Evolutionary conservation across 2,329 filamentous ascomycete genomes (phyloP), one percentile per base, ranked within the genome.

Genomic region (Penicillium occitanis): DNA sequence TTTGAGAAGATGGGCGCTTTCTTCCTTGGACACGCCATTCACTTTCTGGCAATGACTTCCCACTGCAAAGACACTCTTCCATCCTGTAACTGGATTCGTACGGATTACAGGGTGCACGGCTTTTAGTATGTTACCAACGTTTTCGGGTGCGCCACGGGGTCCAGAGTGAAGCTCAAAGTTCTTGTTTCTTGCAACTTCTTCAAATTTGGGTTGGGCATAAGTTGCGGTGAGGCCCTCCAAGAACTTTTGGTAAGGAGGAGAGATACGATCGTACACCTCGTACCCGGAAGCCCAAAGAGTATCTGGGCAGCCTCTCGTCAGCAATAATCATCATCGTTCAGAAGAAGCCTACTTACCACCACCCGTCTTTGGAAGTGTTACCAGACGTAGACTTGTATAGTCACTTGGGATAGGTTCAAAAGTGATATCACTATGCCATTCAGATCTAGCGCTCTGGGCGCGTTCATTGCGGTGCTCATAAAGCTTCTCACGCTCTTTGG

Each of bases 71-170:
- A 87, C 77, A 65, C 80, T 83, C 76, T 87, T 88, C 86, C 87
- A 88, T 0, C 86, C 86, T 0, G 86, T 88, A 0, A 88, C 86
- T 0, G 87, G 87, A 69, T 89, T 88, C 1, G 86, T 88, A 17
- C 86, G 81, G 5, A 88, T 79, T 0, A 88, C 81, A 0, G 86
- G 86, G 69, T 88, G 86, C 0, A 81, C 75, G 0, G 86, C 81
- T 22, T 75, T 76, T 17, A 88, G 73, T 14, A 53, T n/a, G 7
- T 19, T 53, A 48, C 73, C 87, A 22, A 84, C 77, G 69, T 89
- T 89, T 66, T 87, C 77, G 0, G 86, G 86, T 0, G 84, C 84
- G 1, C 87, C 87, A 7, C 75, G 71, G 2, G 72, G 71, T 0
- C 70, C 73, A 2, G 69, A 68, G 51, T 73, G 74, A 7, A 80